Conservation (phyloP, 495 filamentous ascomycete genomes). For the Rusavskia elegans region DNA sequence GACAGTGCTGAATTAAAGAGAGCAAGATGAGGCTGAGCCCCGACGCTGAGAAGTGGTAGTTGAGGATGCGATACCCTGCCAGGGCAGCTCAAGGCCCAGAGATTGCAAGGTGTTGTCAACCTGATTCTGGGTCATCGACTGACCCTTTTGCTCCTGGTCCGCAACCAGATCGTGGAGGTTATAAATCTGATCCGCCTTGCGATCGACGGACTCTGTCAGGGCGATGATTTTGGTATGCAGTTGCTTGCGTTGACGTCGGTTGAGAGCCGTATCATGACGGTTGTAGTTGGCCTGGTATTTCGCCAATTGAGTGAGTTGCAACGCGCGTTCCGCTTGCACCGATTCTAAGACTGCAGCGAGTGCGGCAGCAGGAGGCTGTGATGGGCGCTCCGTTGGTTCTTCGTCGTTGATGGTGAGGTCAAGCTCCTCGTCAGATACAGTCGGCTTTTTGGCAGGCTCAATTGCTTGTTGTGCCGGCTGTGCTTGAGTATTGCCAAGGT, state of each 20-base stretch:
- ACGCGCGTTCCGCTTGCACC: slow-evolving; percentile 66
- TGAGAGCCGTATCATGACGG: slow-evolving; percentile 49
- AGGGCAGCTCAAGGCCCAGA: slow-evolving; percentile 30
- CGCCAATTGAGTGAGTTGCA: slow-evolving; percentile 54
- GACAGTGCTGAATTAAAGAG: not conserved
- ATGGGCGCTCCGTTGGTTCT: slow-evolving; percentile 62
- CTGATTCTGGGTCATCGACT: slow-evolving; percentile 47
- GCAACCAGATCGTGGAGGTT: slow-evolving; percentile 80
- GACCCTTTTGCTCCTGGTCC: slow-evolving; percentile 50
- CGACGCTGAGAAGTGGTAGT: not conserved
- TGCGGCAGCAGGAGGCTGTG: slow-evolving; percentile 56
- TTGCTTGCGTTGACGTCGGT: slow-evolving; percentile 50
- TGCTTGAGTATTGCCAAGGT: not conserved
- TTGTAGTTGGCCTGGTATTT: slow-evolving; percentile 45
- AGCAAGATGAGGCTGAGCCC: not conserved
- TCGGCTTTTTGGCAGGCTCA: slow-evolving; percentile 41
- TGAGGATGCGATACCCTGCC: slow-evolving; percentile 1
- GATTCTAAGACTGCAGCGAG: slow-evolving; percentile 67
- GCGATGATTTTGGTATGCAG: slow-evolving; percentile 48
- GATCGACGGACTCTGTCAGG: slow-evolving; percentile 49
- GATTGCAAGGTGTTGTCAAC: slow-evolving; percentile 52
- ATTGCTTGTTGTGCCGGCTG: not conserved
- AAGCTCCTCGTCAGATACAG: slow-evolving; percentile 52
- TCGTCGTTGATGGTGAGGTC: slow-evolving; percentile 36
- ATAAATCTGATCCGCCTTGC: slow-evolving; percentile 79